Evolutionary conservation across 1,284 basidiomycete genomes (phyloP), one percentile per base, ranked within the genome.

Genomic region (Mrakiaceae sp.): DNA sequence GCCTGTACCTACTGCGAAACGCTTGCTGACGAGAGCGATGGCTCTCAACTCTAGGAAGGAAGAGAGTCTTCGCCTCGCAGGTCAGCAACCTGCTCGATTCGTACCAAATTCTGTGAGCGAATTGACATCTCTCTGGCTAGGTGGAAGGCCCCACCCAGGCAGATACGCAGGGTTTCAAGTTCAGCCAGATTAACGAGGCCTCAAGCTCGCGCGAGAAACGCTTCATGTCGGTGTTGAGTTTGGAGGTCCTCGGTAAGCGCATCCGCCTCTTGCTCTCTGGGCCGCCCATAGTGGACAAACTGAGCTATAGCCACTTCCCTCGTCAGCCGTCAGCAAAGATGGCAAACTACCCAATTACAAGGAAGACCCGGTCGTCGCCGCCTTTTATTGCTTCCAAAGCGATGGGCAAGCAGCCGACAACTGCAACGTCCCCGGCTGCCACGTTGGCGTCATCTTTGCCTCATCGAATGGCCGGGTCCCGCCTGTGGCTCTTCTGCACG

Each of bases 201-300:
- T 74, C 76, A 11, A 72, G 76, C 3, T 72, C 77, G 49, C 82
- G 88, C 42, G 85, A 84, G 72, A 83, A 81, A 65, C 85, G 87
- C 69, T 82, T 82, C 71, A 91, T 98, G 87, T 84, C 87, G 0
- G 78, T 90, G 8, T 75, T 98, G 55, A 84, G 87, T 3, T 73
- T 97, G 57, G 95, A 98, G 74, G 77, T 93, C 1, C 89, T 93
- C 72, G 87, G 91, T 88, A 67, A 69, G 82, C 11, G 54, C 47
- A 16, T 40, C 7, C 43, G 53, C 3, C 39, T 42, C 43, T n/a
- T 3, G 4, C 12, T n/a, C 12, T 16, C 42, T 43, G 10, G 40
- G 5, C 5, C 27, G 27, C 27, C 27, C 27, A 27, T 27, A 27
- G 27, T 27, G 27, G 27, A 27, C 27, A 27, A 27, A 27, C 27